A percentile compares a stretch with the other conserved stretches of the same genome.
These are phyloP conservation scores for Collybiopsis confluens DNA, from an alignment of 768 basidiomycete species.

Conservation along the genomic window DNA sequence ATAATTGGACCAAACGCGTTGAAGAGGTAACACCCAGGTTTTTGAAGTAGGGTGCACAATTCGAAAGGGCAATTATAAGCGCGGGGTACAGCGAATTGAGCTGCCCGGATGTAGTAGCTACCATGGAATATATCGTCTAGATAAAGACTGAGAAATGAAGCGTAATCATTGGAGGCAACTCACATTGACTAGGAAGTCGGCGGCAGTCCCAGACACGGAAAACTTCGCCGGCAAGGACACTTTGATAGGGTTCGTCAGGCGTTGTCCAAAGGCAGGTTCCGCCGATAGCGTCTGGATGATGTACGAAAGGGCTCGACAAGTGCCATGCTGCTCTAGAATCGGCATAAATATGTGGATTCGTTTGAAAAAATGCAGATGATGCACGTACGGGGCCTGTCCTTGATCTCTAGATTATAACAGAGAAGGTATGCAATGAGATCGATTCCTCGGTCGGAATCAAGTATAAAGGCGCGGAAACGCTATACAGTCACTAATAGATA, in stretches of 20 bases:
- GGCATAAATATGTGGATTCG: background rate
- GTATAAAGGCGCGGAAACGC: constrained; percentile 84
- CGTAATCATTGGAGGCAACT: constrained; percentile 19
- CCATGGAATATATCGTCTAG: constrained; percentile 84
- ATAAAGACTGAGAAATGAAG: constrained; percentile 10
- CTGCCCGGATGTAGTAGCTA: constrained; percentile 81
- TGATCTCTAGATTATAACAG: constrained; percentile 81
- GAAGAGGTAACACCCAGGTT: constrained; percentile 78
- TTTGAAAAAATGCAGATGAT: background rate
- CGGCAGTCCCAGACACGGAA: constrained; percentile 66
- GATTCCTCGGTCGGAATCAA: constrained; percentile 76
- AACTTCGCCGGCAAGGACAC: constrained; percentile 73
- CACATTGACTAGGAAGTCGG: constrained; percentile 87
- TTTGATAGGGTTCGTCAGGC: constrained; percentile 61
- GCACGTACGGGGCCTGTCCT: constrained; percentile 84
- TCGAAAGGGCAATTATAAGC: constrained; percentile 84
- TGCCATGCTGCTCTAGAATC: constrained; percentile 77
- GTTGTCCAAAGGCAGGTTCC: constrained; percentile 71
- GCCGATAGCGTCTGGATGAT: constrained; percentile 89
- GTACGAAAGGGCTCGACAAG: constrained; percentile 86
- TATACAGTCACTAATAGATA: constrained; percentile 23
- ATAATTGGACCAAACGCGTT: constrained; percentile 81
- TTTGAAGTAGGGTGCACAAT: constrained; percentile 83
- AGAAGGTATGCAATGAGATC: constrained; percentile 78
- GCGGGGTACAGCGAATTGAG: constrained; percentile 89